phyloP scores from a whole-genome alignment of 805 yeast species.

The Brettanomyces sp. region DNA sequence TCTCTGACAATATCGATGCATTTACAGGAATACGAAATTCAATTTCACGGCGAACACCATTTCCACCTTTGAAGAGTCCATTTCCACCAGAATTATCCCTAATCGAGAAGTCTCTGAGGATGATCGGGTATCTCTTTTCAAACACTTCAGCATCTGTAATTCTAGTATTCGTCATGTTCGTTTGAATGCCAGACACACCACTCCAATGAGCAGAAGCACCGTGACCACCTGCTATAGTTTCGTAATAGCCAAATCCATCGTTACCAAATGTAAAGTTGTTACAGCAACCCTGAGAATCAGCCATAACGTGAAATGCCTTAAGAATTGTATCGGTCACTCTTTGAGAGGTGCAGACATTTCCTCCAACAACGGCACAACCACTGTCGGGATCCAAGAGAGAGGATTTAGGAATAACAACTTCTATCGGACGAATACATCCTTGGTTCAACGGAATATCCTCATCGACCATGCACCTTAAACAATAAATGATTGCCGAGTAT shows the following conservation, averaged over 20 bases:
- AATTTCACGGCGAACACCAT: slow-evolving; percentile 79
- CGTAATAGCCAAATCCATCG: slow-evolving; percentile 82
- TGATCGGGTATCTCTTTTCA: slow-evolving; percentile 81
- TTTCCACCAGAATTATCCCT: slow-evolving; percentile 72
- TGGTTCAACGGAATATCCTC: slow-evolving; percentile 89
- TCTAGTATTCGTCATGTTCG: slow-evolving; percentile 89
- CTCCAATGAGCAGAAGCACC: slow-evolving; percentile 83
- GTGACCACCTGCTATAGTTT: slow-evolving; percentile 92
- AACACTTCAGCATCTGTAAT: slow-evolving; percentile 87
- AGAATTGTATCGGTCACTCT: slow-evolving; percentile 83
- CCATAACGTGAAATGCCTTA: slow-evolving; percentile 80
- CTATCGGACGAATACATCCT: slow-evolving; percentile 79
- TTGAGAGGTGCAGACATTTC: slow-evolving; percentile 92
- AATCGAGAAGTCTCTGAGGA: slow-evolving; percentile 61
- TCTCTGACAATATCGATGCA: slow-evolving; percentile 76
- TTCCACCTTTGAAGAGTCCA: slow-evolving; percentile 69
- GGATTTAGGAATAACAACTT: slow-evolving; percentile 52
- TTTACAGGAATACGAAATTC: slow-evolving; percentile 66
- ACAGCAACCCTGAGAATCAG: slow-evolving; percentile 94
- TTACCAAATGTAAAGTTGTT: slow-evolving; percentile 90
- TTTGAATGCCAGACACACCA: slow-evolving; percentile 85
- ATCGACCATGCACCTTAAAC: slow-evolving; percentile 73
- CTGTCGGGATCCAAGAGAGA: slow-evolving; percentile 65
- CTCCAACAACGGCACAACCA: slow-evolving; percentile 91
- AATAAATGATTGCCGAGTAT: slow-evolving; percentile 80